Evolutionary conservation across 73 alveolate species (phyloP).

Genomic region (Tetrahymena thermophila): DNA sequence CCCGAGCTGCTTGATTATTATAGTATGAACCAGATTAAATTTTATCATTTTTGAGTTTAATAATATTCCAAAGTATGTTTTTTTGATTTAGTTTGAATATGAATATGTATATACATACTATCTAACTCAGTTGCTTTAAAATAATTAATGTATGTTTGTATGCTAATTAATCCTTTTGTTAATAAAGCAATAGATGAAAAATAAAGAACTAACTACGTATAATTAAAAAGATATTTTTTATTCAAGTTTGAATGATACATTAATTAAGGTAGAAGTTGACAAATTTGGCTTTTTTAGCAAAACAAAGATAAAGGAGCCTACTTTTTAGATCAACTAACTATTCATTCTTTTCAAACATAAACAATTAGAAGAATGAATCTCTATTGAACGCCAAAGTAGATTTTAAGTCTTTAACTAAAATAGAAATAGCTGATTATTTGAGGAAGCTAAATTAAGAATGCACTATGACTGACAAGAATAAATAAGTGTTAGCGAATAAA

Average conservation of each 20-base stretch:
- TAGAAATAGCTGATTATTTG: neutral
- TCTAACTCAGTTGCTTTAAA: neutral
- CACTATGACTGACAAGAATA: neutral
- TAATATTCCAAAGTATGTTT: too few relatives aligned
- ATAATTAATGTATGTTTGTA: too few relatives aligned
- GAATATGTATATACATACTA: too few relatives aligned
- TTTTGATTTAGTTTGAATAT: too few relatives aligned
- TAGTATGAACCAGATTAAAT: neutral
- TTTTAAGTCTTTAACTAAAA: neutral
- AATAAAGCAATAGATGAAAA: neutral
- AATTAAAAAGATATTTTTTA: neutral
- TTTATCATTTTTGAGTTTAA: neutral
- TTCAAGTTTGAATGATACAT: neutral
- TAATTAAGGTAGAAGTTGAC: conserved; percentile 1
- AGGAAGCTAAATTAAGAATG: neutral
- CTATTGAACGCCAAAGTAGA: neutral
- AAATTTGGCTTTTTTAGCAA: neutral
- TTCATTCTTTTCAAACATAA: neutral
- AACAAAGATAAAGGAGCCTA: neutral
- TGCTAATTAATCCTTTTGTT: too few relatives aligned
- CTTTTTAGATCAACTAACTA: neutral
- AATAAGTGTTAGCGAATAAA: neutral
- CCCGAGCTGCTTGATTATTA: neutral
- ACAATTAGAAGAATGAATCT: neutral
- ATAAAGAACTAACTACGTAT: neutral